Base-by-base conservation (phyloP, 257 asterid genomes). In the Galeopsis tetrahit region DNA sequence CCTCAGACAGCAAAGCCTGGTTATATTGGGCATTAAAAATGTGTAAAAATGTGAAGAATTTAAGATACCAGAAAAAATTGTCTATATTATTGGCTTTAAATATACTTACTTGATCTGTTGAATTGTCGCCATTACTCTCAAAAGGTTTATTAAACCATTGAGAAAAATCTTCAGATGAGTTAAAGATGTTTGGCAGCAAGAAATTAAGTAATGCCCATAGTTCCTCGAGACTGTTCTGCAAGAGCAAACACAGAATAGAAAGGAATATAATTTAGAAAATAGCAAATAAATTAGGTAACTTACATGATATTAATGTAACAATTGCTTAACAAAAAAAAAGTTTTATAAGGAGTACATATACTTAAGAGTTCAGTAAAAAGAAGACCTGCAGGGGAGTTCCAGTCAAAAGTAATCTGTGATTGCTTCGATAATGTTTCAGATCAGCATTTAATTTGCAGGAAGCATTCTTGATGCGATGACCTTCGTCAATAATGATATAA, bases 391-490 rank as follows among this genome's bases (percentile, higher is more conserved):
- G 85, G 17, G 99, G 99, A 38, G 99, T 95, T 82, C 99, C 99
- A 60, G 99, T 95, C 85, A 95, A 72, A 81, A 95, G 96, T 83
- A 95, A 80, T 79, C 99, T 86, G 85, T 95, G 99, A 79, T 90
- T 86, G 86, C 99, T 95, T 49, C 86, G 88, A 78, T 95, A 95
- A 81, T 87, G 98, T 82, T 91, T 95, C 84, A 95, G 77, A 6
- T 95, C 98, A 80, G 99, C 97, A 90, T 95, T 95, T 80, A 95
- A 84, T 84, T 95, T 95, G 94, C 99, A 95, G 49, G 99, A 95
- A 81, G 99, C 99, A 90, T 95, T 95, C 88, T 95, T 95, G 62
- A 95, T 95, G 70, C 99, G 99, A 84, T 95, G 99, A 62, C 99
- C 99, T 83, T 95, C 99, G 73, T 95, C 99, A 70, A 95, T 95